Base-by-base conservation (phyloP, 768 basidiomycete genomes). In the Clathrus columnatus region DNA sequence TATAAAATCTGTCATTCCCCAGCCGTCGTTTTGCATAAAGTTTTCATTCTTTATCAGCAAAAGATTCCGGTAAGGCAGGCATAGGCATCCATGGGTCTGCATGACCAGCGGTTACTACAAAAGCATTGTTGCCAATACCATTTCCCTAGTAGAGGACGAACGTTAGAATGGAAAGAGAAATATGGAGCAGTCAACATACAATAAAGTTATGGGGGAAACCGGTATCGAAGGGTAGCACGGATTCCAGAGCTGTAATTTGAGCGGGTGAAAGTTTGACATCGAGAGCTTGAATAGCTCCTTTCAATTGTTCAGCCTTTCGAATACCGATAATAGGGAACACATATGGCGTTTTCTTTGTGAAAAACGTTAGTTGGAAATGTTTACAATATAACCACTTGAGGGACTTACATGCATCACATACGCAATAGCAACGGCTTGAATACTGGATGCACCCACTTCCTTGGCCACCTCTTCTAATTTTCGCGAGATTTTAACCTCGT, bases 401-500 rank as follows among this genome's bases (percentile, higher is more conserved):
- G n/a, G n/a, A n/a, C 49, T 10, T 21, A 48, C 54, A 2, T 56
- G 54, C 28, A 56, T 47, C 18, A 56, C 46, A 48, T 56, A 56
- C 21, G 54, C 54, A 29, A 56, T 56, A 27, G 54, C 54, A 8
- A 56, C 49, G 23, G 54, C 18, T 43, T 16, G 41, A 18, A 43
- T 43, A 18, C 16, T n/a, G n/a, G n/a, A n/a, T 4, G 73, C 72
- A 0, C 78, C 79, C 6, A 80, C 68, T 58, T 81, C 74, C 16
- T 61, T 60, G 1, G 79, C 79, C n/a, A n/a, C n/a, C n/a, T n/a
- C n/a, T n/a, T n/a, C n/a, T n/a, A n/a, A n/a, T n/a, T n/a, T n/a
- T n/a, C n/a, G n/a, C n/a, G n/a, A n/a, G n/a, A n/a, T n/a, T n/a
- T n/a, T n/a, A n/a, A n/a, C n/a, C 49, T 50, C 21, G 16, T 50